Conservation (phyloP, 345 rosid genomes). For the Hypericum androsaemum region DNA sequence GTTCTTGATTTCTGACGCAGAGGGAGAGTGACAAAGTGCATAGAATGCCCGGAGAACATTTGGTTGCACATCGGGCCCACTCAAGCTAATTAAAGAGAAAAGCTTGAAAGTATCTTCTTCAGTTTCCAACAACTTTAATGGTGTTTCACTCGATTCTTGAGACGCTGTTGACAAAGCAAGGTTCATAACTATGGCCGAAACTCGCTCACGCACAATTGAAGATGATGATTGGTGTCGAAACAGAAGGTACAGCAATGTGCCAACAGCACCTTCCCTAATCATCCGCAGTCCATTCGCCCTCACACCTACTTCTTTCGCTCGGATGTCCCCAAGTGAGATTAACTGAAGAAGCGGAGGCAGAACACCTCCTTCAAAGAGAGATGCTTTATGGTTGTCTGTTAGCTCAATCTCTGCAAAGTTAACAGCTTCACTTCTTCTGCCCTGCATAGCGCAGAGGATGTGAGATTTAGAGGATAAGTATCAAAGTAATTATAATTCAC, state of each 20-base stretch:
- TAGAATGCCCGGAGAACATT: conserved; percentile 44
- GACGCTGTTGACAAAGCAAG: conserved; percentile 45
- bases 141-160: conserved; percentile 26
- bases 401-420: conserved; percentile 56
- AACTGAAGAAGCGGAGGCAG: conserved; percentile 41
- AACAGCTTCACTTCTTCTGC: conserved; percentile 37
- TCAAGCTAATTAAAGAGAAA: conserved; percentile 38
- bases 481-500: conserved; percentile 17
- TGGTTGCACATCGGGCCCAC: conserved; percentile 42
- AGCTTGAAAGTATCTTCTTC: conserved; percentile 43
- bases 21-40: conserved; percentile 48
- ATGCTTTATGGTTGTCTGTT: conserved; percentile 49
- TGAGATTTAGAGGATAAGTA: conserved; percentile 1
- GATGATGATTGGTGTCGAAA: conserved; percentile 31
- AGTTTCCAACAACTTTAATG: conserved; percentile 42
- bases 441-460: conserved; percentile 24
- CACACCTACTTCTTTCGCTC: conserved; percentile 33
- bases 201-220: conserved; percentile 36
- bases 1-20: conserved; percentile 32
- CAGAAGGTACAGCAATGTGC: conserved; percentile 41
- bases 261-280: conserved; percentile 50
- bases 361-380: conserved; percentile 43
- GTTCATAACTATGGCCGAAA: conserved; percentile 44
- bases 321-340: conserved; percentile 27
- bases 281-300: conserved; percentile 47